Evolutionary conservation across 73 alveolate species (phyloP), one percentile per base, ranked within the genome.

Genomic region (Blepharisma stoltei): DNA sequence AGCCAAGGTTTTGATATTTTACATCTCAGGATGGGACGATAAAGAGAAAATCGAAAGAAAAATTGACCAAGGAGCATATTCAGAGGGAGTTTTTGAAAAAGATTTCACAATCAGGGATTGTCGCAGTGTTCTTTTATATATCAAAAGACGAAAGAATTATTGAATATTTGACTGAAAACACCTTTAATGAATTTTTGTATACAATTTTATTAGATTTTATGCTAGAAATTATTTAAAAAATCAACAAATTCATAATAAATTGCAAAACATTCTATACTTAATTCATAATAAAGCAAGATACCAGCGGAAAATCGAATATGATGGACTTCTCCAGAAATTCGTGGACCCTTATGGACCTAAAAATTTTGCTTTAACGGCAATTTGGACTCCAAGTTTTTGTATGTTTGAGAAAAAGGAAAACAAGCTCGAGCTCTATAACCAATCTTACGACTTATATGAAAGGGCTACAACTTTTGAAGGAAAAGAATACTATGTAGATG

Each of bases 391-490:
- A 0, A 91, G 91, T 81, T 71, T 93, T 49, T 93, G 97, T 67
- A 78, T 93, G 54, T 93, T 93, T 79, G 97, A 93, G 77, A 81
- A 90, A 78, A 82, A 94, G 71, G 86, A 89, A 73, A 91, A 93
- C 76, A 76, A 77, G 71, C 78, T 60, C 67, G 82, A 89, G 70
- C 76, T 89, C 46, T 53, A 53, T 54, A 94, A 92, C 77, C 54
- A 73, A 25, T 50, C 65, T 2, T 78, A 48, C 54, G 94, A 88
- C 71, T 78, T 88, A 77, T 93, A 90, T 77, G 98, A 93, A 82
- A 54, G 97, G 78, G 96, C 92, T 9, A 92, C 88, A 6, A 91
- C 95, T 27, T 94, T 87, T 86, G 98, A 93, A 46, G 98, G 98
- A 9, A 95, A 91, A 88, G 96, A 91, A 76, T 91, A 82, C 67